These are phyloP conservation scores for Diaporthe humulicola DNA, from an alignment of 2,329 filamentous ascomycete genomes.

Conservation along the genomic window DNA sequence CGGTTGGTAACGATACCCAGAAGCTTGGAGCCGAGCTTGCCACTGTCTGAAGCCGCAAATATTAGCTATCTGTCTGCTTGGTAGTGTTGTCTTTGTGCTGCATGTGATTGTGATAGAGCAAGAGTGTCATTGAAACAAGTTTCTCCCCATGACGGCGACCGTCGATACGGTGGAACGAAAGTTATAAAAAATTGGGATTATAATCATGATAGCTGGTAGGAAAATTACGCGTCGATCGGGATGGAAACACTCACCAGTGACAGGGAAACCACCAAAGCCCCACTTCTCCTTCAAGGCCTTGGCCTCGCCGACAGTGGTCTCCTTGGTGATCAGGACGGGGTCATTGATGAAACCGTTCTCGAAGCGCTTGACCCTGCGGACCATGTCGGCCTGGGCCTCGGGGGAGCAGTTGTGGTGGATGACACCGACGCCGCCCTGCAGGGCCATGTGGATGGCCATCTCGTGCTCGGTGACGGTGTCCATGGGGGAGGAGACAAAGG, in stretches of 20 bases:
- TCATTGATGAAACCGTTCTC: conserved; percentile 99
- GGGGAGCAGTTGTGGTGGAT: conserved; percentile 99
- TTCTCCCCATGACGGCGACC: conserved; percentile 87
- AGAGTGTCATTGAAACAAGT: conserved; percentile 45
- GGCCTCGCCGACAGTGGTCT: conserved; percentile 90
- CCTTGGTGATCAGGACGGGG: conserved; percentile 89
- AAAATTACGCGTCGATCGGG: conserved; percentile 17
- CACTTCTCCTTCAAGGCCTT: conserved; percentile 96
- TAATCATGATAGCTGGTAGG: conserved; percentile 74
- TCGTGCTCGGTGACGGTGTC: conserved; percentile 99
- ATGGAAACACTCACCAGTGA: conserved; percentile 83
- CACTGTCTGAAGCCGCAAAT: conserved; percentile 75
- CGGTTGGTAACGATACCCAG: conserved; percentile 98
- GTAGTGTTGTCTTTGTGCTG: conserved; percentile 20
- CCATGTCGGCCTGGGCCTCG: conserved; percentile 98
- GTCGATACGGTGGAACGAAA: conserved; percentile 99
- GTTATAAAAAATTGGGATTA: conserved; percentile 86
- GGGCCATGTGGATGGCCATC: conserved; percentile 98
- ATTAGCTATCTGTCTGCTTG: conserved; percentile 52
- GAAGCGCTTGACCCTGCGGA: conserved; percentile 98
- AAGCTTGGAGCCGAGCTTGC: conserved; percentile 94
- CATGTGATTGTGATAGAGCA: conserved; percentile 14
- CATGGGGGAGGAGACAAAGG: conserved; percentile 98
- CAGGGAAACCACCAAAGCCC: conserved; percentile 98
- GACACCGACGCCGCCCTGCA: conserved; percentile 90